These are phyloP conservation scores for Entomortierella chlamydospora DNA, from an alignment of 192 early-diverging fungal species.

Conservation along the genomic window DNA sequence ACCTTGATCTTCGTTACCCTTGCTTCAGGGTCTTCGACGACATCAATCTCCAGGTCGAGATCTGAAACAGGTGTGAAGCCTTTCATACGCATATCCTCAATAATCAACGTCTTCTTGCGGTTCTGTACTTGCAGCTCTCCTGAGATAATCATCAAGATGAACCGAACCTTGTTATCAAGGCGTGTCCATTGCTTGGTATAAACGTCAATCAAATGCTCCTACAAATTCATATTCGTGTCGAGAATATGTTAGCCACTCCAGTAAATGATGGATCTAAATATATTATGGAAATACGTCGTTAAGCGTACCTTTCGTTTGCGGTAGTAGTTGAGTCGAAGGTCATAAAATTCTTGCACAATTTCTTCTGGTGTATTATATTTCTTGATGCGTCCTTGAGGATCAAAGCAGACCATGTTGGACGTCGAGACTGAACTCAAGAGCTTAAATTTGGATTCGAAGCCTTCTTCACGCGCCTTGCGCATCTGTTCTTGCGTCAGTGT, in stretches of 20 bases:
- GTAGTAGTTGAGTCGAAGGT: conserved; percentile 86
- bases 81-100: conserved; percentile 76
- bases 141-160: conserved; percentile 91
- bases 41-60: conserved; percentile 58
- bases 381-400: conserved; percentile 84
- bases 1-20: conserved; percentile 24
- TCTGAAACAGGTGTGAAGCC: conserved; percentile 75
- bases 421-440: conserved; percentile 77
- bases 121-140: conserved; percentile 86
- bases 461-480: conserved; percentile 78
- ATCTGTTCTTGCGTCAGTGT: conserved; percentile 75
- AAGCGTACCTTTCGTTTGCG: conserved; percentile 83
- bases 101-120: conserved; percentile 82
- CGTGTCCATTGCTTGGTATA: conserved; percentile 74
- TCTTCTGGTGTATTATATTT: conserved; percentile 82
- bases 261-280: too few relatives aligned
- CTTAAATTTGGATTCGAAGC: conserved; percentile 88
- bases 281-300: too few relatives aligned
- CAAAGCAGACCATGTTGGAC: conserved; percentile 95
- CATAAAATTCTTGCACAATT: conserved; percentile 91
- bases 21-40: conserved; percentile 54
- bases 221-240: background rate
- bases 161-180: conserved; percentile 87
- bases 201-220: conserved; percentile 70
- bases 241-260: background rate